phyloP scores from a whole-genome alignment of 2,329 filamentous ascomycete species.

The Trichoderma pleuroti region DNA sequence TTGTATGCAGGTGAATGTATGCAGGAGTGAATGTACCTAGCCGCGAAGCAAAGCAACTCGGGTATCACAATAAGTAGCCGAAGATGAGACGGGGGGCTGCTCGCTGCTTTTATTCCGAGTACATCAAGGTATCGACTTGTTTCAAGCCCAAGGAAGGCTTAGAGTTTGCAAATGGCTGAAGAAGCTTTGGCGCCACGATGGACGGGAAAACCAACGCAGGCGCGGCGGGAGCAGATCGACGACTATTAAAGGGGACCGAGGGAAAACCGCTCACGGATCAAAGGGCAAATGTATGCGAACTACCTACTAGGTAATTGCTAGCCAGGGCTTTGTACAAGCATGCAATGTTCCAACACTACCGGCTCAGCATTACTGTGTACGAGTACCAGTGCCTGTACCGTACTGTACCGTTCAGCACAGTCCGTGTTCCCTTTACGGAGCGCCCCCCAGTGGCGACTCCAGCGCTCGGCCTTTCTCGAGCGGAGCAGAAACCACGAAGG shows the following conservation, averaged over 20 bases:
- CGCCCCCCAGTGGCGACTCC: constrained; percentile 15
- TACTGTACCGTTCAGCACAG: neutral
- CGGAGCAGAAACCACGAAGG: constrained; percentile 16
- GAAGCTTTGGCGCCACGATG: constrained; percentile 7
- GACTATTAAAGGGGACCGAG: constrained; percentile 13
- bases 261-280: constrained; percentile 14
- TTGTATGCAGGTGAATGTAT: neutral
- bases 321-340: neutral
- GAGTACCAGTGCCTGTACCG: no score
- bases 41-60: neutral
- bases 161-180: constrained; percentile 12
- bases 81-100: neutral
- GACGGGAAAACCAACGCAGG: constrained; percentile 8
- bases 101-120: neutral
- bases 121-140: neutral
- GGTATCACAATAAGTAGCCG: neutral
- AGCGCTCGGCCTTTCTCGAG: constrained; percentile 7
- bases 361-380: neutral
- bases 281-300: constrained; percentile 9
- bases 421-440: constrained; percentile 2
- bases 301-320: no score
- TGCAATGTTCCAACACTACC: neutral
- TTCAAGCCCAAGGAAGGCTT: neutral
- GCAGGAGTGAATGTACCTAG: neutral
- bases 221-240: constrained; percentile 16